These are phyloP conservation scores for Xylariales sp. DNA, from an alignment of 2,329 filamentous ascomycete species.

Conservation along the genomic window DNA sequence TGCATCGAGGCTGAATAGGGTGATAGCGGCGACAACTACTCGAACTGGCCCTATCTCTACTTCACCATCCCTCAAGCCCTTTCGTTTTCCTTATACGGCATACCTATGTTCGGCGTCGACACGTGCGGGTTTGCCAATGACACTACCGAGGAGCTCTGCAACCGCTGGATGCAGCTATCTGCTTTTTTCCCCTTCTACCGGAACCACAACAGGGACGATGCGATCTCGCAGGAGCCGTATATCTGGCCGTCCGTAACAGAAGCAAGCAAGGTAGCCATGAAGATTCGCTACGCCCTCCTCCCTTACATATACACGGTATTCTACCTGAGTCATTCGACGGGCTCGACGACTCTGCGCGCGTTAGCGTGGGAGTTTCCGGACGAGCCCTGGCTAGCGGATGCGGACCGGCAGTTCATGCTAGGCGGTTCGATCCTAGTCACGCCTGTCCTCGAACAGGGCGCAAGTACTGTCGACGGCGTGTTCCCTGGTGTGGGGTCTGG, in stretches of 20 bases:
- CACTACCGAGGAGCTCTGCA: conserved; percentile 75
- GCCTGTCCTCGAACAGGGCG: conserved; percentile 73
- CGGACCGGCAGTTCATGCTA: conserved; percentile 78
- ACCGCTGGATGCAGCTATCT: conserved; percentile 77
- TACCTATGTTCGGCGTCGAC: conserved; percentile 81
- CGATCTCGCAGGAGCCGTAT: conserved; percentile 77
- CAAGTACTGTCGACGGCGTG: conserved; percentile 71
- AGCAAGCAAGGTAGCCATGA: conserved; percentile 74
- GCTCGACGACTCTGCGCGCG: conserved; percentile 77
- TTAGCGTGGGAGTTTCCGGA: conserved; percentile 80
- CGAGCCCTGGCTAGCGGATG: conserved; percentile 73
- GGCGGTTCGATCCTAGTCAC: conserved; percentile 74
- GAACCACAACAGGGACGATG: conserved; percentile 76
- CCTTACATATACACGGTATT: conserved; percentile 83
- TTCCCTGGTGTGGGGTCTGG: conserved; percentile 73
- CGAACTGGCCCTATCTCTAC: conserved; percentile 78
- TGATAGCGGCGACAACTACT: conserved; percentile 74
- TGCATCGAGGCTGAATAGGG: conserved; percentile 9
- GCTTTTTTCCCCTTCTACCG: conserved; percentile 84
- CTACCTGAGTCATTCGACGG: conserved; percentile 72
- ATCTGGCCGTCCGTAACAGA: conserved; percentile 73
- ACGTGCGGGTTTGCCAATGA: conserved; percentile 78
- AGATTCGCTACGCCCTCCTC: conserved; percentile 75
- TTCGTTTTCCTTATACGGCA: conserved; percentile 77
- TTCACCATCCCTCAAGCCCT: conserved; percentile 83